These are phyloP conservation scores for Didymella pomorum DNA, from an alignment of 2,329 filamentous ascomycete species.

Conservation along the genomic window DNA sequence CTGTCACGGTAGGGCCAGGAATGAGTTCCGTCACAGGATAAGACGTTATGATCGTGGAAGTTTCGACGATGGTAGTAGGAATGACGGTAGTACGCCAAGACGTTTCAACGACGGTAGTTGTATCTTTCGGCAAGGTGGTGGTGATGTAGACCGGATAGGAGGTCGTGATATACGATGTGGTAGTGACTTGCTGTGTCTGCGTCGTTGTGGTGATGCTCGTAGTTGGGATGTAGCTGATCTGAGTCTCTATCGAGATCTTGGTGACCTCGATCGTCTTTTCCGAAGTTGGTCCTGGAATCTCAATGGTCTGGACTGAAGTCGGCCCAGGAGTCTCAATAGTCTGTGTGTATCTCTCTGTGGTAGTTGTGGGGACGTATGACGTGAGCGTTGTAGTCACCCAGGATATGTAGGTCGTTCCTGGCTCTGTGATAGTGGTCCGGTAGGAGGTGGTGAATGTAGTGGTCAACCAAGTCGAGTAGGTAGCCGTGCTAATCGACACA, in stretches of 20 bases:
- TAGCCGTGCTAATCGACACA: constrained; percentile 9
- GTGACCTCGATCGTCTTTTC: constrained; percentile 6
- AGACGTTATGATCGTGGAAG: background rate
- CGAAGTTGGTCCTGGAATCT: background rate
- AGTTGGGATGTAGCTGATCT: constrained; percentile 1
- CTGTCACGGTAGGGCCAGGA: background rate
- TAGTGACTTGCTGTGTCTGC: background rate
- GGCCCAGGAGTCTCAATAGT: constrained; percentile 19
- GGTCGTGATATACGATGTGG: background rate
- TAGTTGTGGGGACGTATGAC: constrained; percentile 3
- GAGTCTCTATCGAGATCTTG: constrained; percentile 12
- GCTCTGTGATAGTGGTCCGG: constrained; percentile 7
- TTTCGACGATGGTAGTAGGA: background rate
- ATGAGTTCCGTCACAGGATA: background rate
- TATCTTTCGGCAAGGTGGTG: background rate
- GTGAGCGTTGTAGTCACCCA: background rate
- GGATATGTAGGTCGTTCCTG: no score
- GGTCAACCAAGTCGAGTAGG: constrained; percentile 13
- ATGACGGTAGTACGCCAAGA: background rate
- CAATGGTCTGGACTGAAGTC: background rate
- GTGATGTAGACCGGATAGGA: background rate
- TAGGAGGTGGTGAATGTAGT: constrained; percentile 9
- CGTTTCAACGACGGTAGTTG: background rate
- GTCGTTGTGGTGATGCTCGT: constrained; percentile 3
- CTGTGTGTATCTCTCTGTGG: constrained; percentile 6